A percentile compares a stretch with the other conserved stretches of the same genome.
These are phyloP conservation scores for Globisporangium apiculatum DNA, from an alignment of 352 stramenopile genomes.

Conservation along the genomic window DNA sequence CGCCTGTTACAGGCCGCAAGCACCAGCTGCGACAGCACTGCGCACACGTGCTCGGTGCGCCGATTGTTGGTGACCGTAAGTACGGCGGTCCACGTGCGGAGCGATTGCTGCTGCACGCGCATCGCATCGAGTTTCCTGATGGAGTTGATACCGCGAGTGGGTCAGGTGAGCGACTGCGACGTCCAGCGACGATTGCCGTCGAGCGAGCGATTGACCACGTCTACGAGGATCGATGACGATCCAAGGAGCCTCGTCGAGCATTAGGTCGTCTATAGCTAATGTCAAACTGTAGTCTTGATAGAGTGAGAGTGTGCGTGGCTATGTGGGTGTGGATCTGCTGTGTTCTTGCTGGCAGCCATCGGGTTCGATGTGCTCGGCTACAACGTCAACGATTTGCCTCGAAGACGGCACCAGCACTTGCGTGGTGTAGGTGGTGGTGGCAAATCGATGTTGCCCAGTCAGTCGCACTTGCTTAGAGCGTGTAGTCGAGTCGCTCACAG, in stretches of 20 bases:
- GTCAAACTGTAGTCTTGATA: neutral
- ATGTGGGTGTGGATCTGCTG: too few species aligned
- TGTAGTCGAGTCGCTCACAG: too few species aligned
- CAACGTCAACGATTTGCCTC: too few species aligned
- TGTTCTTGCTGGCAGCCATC: too few species aligned
- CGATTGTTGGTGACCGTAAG: conserved; percentile 50
- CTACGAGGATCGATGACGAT: neutral
- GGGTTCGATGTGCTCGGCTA: too few species aligned
- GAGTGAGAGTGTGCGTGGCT: too few species aligned
- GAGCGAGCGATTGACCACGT: neutral
- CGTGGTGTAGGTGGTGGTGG: too few species aligned
- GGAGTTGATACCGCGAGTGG: conserved; percentile 17
- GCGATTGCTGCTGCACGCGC: conserved; percentile 50
- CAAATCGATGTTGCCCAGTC: too few species aligned
- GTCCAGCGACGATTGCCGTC: neutral
- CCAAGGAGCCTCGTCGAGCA: neutral
- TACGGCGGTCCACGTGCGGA: conserved; percentile 21
- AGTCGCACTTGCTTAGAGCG: too few species aligned
- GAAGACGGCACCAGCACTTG: too few species aligned
- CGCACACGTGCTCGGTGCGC: conserved; percentile 23
- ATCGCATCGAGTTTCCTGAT: conserved; percentile 38
- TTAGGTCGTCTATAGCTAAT: too few species aligned
- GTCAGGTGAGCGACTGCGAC: neutral
- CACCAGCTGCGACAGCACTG: conserved; percentile 66
- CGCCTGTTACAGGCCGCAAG: conserved; percentile 51